Evolutionary conservation across 768 basidiomycete species (phyloP).

Genomic region (Amanita inopinata): DNA sequence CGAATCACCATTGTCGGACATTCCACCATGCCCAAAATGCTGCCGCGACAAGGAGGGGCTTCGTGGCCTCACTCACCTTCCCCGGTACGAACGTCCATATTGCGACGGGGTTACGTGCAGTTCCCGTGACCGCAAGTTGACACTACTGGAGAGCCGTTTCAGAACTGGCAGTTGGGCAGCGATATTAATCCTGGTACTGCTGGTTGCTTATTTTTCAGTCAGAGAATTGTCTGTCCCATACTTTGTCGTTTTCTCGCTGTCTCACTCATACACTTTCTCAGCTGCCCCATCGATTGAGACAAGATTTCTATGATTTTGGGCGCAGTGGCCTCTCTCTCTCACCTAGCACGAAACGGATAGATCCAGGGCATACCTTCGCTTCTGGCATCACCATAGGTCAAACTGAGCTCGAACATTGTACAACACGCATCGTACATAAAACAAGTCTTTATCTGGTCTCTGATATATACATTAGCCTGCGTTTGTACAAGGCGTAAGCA

Average conservation of each 20-base stretch:
- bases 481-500: too few species aligned
- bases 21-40: neutral
- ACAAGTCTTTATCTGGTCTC: too few species aligned
- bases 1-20: neutral
- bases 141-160: neutral
- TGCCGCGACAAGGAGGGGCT: neutral
- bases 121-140: neutral
- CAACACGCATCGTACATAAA: too few species aligned
- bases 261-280: too few species aligned
- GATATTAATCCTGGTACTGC: slow-evolving; percentile 1
- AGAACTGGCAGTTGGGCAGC: slow-evolving; percentile 1
- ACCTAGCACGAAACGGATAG: too few species aligned
- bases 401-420: too few species aligned
- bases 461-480: too few species aligned
- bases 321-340: too few species aligned
- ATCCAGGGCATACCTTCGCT: too few species aligned
- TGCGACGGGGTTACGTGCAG: neutral
- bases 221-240: slow-evolving; percentile 1
- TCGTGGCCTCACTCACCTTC: neutral
- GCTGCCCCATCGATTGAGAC: too few species aligned
- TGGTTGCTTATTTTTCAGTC: neutral
- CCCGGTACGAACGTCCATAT: neutral
- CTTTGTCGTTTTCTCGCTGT: neutral
- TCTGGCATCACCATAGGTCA: too few species aligned
- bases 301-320: too few species aligned